Evolutionary conservation across 176 grass and related monocot species (phyloP).

Genomic region (Triticum urartu): DNA sequence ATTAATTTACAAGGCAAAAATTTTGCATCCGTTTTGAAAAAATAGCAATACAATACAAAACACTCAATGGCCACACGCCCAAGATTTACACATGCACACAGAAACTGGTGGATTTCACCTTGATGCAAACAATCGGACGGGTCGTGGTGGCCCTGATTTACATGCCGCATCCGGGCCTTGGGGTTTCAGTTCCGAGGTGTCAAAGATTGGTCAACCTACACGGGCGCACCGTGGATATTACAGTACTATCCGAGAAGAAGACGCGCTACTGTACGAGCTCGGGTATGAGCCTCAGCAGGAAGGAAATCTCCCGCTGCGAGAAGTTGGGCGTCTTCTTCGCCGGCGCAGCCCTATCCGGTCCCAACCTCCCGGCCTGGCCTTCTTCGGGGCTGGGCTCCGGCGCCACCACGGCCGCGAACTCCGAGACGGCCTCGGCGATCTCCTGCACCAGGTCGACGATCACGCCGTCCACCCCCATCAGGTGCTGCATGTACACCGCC

Average conservation of each 20-base stretch:
- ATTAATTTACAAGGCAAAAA: no score
- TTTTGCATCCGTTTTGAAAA: no score
- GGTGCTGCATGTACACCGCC: slow-evolving; percentile 78
- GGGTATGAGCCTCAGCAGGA: slow-evolving; percentile 66
- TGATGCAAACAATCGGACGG: not conserved
- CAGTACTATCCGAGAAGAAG: no score
- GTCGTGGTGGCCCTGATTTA: not conserved
- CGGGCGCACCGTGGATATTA: not conserved
- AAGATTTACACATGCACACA: no score
- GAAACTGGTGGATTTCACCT: not conserved
- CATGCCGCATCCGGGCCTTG: not conserved
- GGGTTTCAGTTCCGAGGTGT: not conserved
- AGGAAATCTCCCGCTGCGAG: slow-evolving; percentile 55
- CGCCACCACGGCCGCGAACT: slow-evolving; percentile 12
- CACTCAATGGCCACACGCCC: no score
- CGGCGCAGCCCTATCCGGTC: not conserved
- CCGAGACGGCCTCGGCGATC: slow-evolving; percentile 57
- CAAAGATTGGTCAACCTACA: not conserved
- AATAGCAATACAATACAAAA: no score
- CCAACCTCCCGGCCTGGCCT: not conserved
- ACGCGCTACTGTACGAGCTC: slow-evolving; percentile 57
- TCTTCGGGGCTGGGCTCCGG: not conserved
- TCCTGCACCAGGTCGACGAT: slow-evolving; percentile 77
- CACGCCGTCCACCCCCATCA: slow-evolving; percentile 76
- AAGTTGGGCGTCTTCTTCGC: slow-evolving; percentile 40